Evolutionary conservation across 306 rosid species (phyloP).

Genomic region (Sphenostylis stenocarpa): DNA sequence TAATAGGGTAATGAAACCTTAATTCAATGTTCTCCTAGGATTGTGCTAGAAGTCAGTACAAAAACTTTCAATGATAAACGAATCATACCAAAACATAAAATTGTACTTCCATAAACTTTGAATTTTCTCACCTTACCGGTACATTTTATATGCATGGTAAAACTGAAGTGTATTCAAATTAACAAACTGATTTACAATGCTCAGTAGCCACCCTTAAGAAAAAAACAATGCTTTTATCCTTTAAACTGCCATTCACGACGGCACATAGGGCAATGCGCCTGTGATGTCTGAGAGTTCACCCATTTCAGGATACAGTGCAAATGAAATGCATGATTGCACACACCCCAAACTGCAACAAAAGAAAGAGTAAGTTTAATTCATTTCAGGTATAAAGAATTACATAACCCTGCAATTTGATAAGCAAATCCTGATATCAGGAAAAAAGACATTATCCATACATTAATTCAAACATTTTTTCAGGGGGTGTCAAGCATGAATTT

Average conservation of each 20-base stretch:
- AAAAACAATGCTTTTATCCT: constrained; percentile 40
- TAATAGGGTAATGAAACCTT: no score
- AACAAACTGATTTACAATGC: not conserved
- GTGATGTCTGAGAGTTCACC: constrained; percentile 85
- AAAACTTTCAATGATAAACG: no score
- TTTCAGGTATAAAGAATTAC: not conserved
- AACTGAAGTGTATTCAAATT: not conserved
- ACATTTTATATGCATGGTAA: not conserved
- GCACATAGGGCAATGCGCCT: constrained; percentile 97
- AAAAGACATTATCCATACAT: not conserved
- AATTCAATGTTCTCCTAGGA: no score
- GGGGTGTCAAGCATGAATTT: not conserved
- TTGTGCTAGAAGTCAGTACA: no score
- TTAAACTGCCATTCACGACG: constrained; percentile 90
- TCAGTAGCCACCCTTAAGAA: not conserved
- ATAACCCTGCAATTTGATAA: not conserved
- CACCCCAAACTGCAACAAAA: constrained; percentile 85
- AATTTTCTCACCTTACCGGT: not conserved
- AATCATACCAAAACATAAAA: not conserved
- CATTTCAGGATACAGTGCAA: constrained; percentile 91
- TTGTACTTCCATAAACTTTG: not conserved
- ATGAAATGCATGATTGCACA: constrained; percentile 91
- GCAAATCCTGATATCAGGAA: not conserved
- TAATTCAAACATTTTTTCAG: not conserved
- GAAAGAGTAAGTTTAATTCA: not conserved